Conservation (phyloP, 441 rosid genomes). For the Corymbia citriodora region DNA sequence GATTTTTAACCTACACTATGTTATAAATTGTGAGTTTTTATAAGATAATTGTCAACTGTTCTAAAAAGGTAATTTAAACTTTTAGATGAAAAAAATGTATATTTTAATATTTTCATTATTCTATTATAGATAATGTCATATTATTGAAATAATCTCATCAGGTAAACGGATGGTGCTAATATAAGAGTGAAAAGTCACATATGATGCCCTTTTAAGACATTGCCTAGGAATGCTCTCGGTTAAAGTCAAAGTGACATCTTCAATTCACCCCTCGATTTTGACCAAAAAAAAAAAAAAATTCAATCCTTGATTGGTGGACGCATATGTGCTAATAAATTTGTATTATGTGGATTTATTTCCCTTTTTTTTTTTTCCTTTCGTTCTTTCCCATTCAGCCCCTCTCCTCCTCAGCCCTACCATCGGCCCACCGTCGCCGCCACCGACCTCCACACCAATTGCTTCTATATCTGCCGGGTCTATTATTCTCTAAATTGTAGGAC, state of each 20-base stretch:
- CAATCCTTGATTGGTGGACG: neutral
- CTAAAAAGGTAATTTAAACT: too few relatives aligned
- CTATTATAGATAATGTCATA: neutral
- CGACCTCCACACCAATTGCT: neutral
- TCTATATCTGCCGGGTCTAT: neutral
- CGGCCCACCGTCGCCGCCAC: accelerated
- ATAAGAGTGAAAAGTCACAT: accelerated
- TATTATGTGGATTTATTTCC: neutral
- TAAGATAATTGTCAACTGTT: too few relatives aligned
- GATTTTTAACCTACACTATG: neutral
- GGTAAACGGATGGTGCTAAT: neutral
- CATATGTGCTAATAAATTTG: neutral
- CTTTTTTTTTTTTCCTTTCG: accelerated
- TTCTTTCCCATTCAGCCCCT: neutral
- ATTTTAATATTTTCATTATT: too few relatives aligned
- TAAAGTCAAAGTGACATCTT: neutral
- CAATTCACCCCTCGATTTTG: neutral
- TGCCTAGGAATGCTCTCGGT: neutral
- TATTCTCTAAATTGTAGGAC: neutral
- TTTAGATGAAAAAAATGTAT: neutral
- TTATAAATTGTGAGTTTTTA: too few relatives aligned
- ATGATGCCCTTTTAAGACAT: neutral
- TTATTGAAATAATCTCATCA: neutral
- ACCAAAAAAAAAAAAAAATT: too few relatives aligned
- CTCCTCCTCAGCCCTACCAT: neutral